Base-by-base conservation (phyloP, 2,329 filamentous ascomycete genomes). In the Pseudogymnoascus sp. region DNA sequence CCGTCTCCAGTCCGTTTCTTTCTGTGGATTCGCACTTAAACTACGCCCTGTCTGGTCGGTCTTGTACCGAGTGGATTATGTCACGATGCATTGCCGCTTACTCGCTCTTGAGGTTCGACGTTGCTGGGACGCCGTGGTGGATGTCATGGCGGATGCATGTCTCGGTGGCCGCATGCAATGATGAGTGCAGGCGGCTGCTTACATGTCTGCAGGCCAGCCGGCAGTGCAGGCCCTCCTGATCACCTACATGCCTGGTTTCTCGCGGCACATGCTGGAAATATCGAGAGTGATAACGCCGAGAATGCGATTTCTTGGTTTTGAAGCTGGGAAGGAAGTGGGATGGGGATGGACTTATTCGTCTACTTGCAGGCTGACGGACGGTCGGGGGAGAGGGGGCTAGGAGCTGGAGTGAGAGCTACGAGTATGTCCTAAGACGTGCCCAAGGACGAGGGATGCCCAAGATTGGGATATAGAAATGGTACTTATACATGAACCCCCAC, bases 171-270 rank as follows among this genome's bases (percentile, higher is more conserved):
- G 24, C 47, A 53, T 53, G 47, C 47, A 53, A 53, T 53, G 47
- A 53, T 53, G 47, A 53, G 47, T 53, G 47, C 47, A 53, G 47
- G 47, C 47, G 47, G 47, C 47, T 53, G 47, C 26, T 53, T 53
- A 53, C 47, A 53, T 53, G 47, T 31, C 47, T 53, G 47, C 47
- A 53, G 14, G 47, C 47, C 47, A 53, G 24, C 47, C 47, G 47
- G 47, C 47, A 53, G 47, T 53, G 47, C 47, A 53, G 24, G 47
- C 26, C 47, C 47, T 53, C 47, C 47, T 53, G 47, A 53, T 53
- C 47, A 53, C 47, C 19, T 53, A 53, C 47, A 53, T 53, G 47
- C 14, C 16, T 14, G 24, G 14, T 10, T 14, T 6, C 6, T 26
- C 11, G 31, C 47, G 47, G n/a, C 47, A 31, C 24, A 29, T 31